These are phyloP conservation scores for Phytophthora tentaculata DNA, from an alignment of 352 stramenopile species.

Conservation along the genomic window DNA sequence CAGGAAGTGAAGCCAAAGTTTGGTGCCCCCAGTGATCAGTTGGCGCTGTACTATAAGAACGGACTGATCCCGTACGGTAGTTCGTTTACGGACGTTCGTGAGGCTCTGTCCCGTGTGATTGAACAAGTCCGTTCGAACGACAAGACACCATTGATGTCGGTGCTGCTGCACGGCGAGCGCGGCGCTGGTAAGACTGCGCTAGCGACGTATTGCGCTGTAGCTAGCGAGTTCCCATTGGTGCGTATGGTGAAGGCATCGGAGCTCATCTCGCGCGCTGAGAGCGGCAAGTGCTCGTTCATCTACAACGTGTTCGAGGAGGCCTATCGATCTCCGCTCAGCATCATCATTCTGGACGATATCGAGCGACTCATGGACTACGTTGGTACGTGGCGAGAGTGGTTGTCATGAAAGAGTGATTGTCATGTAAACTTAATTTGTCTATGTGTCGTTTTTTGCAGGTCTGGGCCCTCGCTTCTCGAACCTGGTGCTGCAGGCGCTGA, in stretches of 20 bases:
- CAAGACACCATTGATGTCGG: constrained; percentile 97
- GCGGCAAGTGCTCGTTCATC: constrained; percentile 94
- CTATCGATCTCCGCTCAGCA: constrained; percentile 97
- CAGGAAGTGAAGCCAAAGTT: constrained; percentile 98
- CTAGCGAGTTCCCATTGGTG: constrained; percentile 98
- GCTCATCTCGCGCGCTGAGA: constrained; percentile 96
- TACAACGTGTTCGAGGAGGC: constrained; percentile 97
- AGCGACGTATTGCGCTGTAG: constrained; percentile 95
- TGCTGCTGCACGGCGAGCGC: constrained; percentile 96
- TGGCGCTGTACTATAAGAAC: constrained; percentile 95
- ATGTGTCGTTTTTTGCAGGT: constrained; percentile 31
- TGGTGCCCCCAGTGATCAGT: constrained; percentile 93
- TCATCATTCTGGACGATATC: constrained; percentile 99
- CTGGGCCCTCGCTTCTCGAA: constrained; percentile 99
- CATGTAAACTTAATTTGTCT: too few species aligned
- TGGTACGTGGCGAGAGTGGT: constrained; percentile 44
- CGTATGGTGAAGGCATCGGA: constrained; percentile 97
- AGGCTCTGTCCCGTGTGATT: constrained; percentile 93
- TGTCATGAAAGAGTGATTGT: background rate
- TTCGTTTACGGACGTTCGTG: constrained; percentile 94
- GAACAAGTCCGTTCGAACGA: constrained; percentile 95
- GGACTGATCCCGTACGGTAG: constrained; percentile 96
- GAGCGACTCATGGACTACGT: constrained; percentile 99
- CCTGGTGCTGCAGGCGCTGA: constrained; percentile 97
- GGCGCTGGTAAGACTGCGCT: constrained; percentile 97